These are phyloP conservation scores for Limnanthes douglasii DNA, from an alignment of 345 rosid genomes.

Conservation along the genomic window DNA sequence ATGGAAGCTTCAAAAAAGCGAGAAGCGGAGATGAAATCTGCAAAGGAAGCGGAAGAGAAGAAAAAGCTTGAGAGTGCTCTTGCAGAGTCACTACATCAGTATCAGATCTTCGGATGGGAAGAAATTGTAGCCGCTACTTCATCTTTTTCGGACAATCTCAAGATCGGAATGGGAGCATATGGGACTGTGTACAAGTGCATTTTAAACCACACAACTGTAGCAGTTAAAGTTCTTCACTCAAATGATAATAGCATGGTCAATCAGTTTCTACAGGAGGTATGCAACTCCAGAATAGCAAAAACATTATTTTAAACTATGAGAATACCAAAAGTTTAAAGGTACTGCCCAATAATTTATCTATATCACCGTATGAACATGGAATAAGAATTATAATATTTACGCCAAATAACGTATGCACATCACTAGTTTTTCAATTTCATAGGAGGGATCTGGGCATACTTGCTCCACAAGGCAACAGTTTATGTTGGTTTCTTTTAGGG, in stretches of 20 bases:
- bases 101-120: constrained; percentile 58
- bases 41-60: constrained; percentile 42
- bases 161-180: constrained; percentile 68
- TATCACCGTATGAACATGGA: no score
- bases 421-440: no score
- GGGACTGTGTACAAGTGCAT: constrained; percentile 67
- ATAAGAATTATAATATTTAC: no score
- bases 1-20: constrained; percentile 39
- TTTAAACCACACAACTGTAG: constrained; percentile 57
- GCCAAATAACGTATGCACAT: no score
- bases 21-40: constrained; percentile 46
- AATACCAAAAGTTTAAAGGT: no score
- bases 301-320: no score
- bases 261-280: constrained; percentile 80
- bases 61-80: constrained; percentile 56
- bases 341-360: no score
- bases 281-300: no score
- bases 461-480: no score
- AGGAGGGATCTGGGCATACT: no score
- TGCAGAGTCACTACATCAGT: constrained; percentile 32
- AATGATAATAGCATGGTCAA: constrained; percentile 33
- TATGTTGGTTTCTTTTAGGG: neutral
- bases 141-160: constrained; percentile 55
- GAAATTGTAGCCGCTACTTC: constrained; percentile 71
- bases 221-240: constrained; percentile 78